Evolutionary conservation across 768 basidiomycete genomes (phyloP).

Genomic region (Russula brevipes): DNA sequence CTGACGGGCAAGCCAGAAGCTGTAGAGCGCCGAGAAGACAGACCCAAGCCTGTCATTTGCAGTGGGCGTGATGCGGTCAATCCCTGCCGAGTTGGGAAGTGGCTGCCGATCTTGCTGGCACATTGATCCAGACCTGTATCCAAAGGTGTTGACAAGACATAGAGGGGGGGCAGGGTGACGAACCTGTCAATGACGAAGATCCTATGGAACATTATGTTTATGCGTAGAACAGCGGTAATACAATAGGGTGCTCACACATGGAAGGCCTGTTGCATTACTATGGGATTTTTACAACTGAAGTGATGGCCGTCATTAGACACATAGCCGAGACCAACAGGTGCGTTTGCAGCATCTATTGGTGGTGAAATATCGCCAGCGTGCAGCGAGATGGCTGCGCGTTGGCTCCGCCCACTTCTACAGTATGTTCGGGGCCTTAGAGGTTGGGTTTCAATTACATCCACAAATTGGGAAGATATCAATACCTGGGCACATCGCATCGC

Average conservation of each 20-base stretch:
- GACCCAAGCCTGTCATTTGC: conserved; percentile 51
- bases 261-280: conserved; percentile 48
- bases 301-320: conserved; percentile 53
- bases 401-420: conserved; percentile 26
- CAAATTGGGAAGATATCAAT: not conserved
- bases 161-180: conserved; percentile 36
- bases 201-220: conserved; percentile 18
- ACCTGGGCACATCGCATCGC: conserved; percentile 52
- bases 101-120: conserved; percentile 38
- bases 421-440: conserved; percentile 47
- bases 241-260: conserved; percentile 46
- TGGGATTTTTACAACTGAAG: conserved; percentile 52
- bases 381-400: conserved; percentile 49
- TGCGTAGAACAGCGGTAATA: not conserved
- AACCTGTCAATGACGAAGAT: conserved; percentile 53
- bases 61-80: conserved; percentile 34
- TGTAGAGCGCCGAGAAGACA: conserved; percentile 50
- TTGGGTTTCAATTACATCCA: not conserved
- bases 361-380: conserved; percentile 50
- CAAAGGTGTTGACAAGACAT: conserved; percentile 16
- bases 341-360: conserved; percentile 30
- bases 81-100: conserved; percentile 40
- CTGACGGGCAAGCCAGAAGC: conserved; percentile 52
- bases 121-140: conserved; percentile 52
- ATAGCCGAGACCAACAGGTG: conserved; percentile 39